phyloP scores from a whole-genome alignment of 164 flowering plant species.

The Berberis vulgaris region DNA sequence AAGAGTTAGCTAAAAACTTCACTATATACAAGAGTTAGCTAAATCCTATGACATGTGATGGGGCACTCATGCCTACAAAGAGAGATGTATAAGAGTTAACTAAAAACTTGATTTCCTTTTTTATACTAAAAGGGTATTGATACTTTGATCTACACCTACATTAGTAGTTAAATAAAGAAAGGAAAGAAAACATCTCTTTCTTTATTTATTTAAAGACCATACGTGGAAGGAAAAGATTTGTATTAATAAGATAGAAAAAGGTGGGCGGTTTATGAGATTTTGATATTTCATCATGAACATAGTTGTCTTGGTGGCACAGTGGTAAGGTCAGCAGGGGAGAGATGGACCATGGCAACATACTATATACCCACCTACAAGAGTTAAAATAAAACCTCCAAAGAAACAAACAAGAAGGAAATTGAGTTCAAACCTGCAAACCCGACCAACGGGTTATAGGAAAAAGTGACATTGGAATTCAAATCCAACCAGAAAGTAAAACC shows the following conservation, averaged over 20 bases:
- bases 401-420: constrained; percentile 13
- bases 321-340: neutral
- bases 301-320: too few species aligned
- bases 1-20: too few species aligned
- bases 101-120: neutral
- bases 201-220: too few species aligned
- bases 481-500: constrained; percentile 18
- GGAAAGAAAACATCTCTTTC: too few species aligned
- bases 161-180: neutral
- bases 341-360: too few species aligned
- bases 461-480: constrained; percentile 21
- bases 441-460: constrained; percentile 20
- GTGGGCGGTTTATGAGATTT: neutral
- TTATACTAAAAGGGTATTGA: neutral
- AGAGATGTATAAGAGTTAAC: neutral
- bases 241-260: neutral
- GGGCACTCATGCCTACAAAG: too few species aligned
- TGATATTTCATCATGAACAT: neutral
- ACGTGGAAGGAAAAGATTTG: neutral
- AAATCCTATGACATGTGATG: too few species aligned
- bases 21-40: too few species aligned
- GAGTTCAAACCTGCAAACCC: constrained; percentile 11
- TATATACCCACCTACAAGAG: neutral
- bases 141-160: neutral
- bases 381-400: neutral